Percentiles rank a stretch among this genome's conserved stretches.
Evolutionary conservation across 495 filamentous ascomycete species (phyloP).

Genomic region (Delitschia confertaspora): DNA sequence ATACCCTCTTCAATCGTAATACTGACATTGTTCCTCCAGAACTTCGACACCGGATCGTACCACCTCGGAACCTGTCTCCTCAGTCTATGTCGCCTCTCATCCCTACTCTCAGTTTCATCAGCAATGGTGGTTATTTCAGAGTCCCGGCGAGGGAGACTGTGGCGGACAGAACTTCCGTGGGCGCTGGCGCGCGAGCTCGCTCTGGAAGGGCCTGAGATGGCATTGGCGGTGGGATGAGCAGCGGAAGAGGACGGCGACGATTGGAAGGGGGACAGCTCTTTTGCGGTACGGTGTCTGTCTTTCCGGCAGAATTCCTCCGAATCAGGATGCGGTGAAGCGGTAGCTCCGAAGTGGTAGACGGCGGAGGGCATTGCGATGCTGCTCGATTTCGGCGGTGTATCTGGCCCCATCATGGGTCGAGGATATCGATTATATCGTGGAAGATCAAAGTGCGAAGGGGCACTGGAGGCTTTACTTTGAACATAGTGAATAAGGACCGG

Average conservation of each 20-base stretch:
- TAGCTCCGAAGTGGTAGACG: slow-evolving; percentile 1
- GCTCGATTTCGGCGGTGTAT: slow-evolving; percentile 5
- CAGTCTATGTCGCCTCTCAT: slow-evolving; percentile 16
- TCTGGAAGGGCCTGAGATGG: neutral
- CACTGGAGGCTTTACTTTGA: too few relatives aligned
- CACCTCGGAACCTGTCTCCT: slow-evolving; percentile 25
- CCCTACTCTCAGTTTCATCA: slow-evolving; percentile 3
- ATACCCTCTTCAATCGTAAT: slow-evolving; percentile 38
- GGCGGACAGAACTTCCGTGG: too few relatives aligned
- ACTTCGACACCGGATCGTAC: slow-evolving; percentile 32
- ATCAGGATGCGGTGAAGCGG: slow-evolving; percentile 18
- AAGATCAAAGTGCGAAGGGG: too few relatives aligned
- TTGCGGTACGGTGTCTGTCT: slow-evolving; percentile 13
- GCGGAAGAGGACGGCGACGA: neutral
- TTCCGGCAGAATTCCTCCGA: slow-evolving; percentile 13
- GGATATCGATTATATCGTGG: too few relatives aligned
- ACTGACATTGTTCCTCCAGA: slow-evolving; percentile 41
- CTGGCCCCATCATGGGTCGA: slow-evolving; percentile 7
- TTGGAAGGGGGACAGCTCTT: slow-evolving; percentile 15
- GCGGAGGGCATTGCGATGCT: slow-evolving; percentile 14
- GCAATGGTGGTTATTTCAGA: slow-evolving; percentile 11
- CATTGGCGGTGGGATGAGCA: neutral
- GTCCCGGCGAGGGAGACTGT: neutral
- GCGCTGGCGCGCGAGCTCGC: neutral
- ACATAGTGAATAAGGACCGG: too few relatives aligned